These are phyloP conservation scores for Fusarium xylarioides DNA, from an alignment of 2,329 filamentous ascomycete species.

Conservation along the genomic window DNA sequence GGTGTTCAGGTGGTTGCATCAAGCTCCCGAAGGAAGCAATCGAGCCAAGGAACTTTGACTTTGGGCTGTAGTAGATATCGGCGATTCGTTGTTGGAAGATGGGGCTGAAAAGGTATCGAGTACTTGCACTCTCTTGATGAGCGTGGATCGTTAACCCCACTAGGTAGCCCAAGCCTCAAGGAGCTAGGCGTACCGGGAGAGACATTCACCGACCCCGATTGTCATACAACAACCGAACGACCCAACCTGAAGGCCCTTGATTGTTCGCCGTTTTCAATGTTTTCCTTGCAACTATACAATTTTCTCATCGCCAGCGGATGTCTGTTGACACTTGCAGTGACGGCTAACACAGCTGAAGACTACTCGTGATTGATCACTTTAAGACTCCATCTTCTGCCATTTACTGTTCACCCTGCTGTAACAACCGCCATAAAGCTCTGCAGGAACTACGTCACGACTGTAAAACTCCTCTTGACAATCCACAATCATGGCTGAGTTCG, in stretches of 20 bases:
- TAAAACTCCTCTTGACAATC: slow-evolving; percentile 4
- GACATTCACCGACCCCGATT: slow-evolving; percentile 35
- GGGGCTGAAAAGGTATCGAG: slow-evolving; percentile 4
- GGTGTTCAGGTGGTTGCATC: slow-evolving; percentile 21
- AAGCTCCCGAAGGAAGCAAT: background rate
- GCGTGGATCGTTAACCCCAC: slow-evolving; percentile 14
- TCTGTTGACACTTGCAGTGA: slow-evolving; percentile 22
- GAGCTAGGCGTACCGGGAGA: slow-evolving; percentile 25
- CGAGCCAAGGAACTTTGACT: background rate
- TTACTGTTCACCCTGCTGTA: background rate
- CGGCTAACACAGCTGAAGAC: slow-evolving; percentile 20
- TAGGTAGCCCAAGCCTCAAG: slow-evolving; percentile 23
- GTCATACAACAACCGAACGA: slow-evolving; percentile 27
- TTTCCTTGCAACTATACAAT: background rate
- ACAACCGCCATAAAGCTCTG: background rate
- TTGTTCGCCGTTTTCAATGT: slow-evolving; percentile 16
- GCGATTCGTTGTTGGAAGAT: background rate
- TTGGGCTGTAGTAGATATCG: background rate
- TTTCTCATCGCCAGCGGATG: slow-evolving; percentile 10
- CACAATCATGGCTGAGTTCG: slow-evolving; percentile 42
- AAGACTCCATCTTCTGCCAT: slow-evolving; percentile 1
- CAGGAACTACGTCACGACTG: slow-evolving; percentile 24
- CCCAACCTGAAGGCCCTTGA: slow-evolving; percentile 4
- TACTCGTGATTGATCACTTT: slow-evolving; percentile 7
- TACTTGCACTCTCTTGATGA: background rate